Evolutionary conservation across 768 basidiomycete genomes (phyloP).

Genomic region (Suillus discolor): DNA sequence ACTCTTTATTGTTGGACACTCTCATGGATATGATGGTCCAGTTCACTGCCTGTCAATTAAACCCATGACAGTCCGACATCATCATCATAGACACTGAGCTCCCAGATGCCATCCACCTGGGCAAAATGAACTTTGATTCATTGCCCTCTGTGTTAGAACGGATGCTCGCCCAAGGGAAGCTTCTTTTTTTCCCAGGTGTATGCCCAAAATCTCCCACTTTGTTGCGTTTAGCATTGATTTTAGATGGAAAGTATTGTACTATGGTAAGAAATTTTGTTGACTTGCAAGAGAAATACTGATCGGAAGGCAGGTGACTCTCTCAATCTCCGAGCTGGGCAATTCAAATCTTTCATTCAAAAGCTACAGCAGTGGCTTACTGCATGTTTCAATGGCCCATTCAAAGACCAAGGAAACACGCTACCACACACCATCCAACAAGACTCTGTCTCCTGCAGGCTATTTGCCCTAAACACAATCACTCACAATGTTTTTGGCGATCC

Average conservation of each 20-base stretch:
- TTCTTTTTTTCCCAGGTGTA: neutral
- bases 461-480: neutral
- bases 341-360: neutral
- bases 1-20: no score
- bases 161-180: neutral
- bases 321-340: neutral
- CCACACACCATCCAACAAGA: neutral
- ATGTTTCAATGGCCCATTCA: neutral
- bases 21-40: no score
- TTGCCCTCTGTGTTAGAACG: no score
- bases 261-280: neutral
- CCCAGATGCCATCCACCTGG: no score
- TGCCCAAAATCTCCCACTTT: neutral
- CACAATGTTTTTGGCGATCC: neutral
- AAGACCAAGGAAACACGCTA: neutral
- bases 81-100: no score
- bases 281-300: neutral
- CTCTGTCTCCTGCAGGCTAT: neutral
- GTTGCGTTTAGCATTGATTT: neutral
- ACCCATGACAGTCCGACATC: no score
- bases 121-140: no score
- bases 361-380: neutral
- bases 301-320: neutral
- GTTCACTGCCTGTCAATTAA: no score
- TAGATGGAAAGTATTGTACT: neutral